Conservation (phyloP, 2,329 filamentous ascomycete species). For the Trichoderma polysporum region DNA sequence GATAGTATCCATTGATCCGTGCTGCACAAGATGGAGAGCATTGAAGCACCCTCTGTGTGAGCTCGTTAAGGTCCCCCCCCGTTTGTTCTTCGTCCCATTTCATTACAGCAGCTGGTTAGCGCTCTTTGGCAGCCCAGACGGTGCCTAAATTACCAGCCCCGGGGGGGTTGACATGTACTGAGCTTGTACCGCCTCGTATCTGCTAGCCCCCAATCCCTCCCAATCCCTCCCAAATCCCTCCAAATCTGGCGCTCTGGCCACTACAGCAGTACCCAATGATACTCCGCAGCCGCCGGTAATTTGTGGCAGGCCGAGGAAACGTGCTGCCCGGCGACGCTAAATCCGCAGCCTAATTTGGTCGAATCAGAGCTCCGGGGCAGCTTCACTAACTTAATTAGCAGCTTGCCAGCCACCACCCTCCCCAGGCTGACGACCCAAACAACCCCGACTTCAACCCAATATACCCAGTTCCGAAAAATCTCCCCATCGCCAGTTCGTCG, state of each 20-base stretch:
- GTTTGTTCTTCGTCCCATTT: background rate
- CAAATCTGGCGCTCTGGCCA: background rate
- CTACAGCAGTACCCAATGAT: background rate
- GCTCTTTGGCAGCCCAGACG: background rate
- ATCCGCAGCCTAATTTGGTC: slow-evolving; percentile 17
- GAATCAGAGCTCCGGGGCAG: slow-evolving; percentile 19
- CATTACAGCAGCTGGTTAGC: background rate
- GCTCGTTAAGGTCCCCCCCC: background rate
- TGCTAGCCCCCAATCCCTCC: background rate
- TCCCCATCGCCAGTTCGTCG: background rate
- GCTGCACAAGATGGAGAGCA: background rate
- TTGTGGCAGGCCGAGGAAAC: background rate
- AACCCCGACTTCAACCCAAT: slow-evolving; percentile 21
- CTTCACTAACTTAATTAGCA: slow-evolving; percentile 1
- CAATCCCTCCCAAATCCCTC: too few relatives aligned
- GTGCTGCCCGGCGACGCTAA: slow-evolving; percentile 16
- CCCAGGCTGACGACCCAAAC: slow-evolving; percentile 18
- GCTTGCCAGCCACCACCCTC: slow-evolving; percentile 11
- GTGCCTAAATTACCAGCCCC: slow-evolving; percentile 1
- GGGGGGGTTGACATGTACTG: background rate
- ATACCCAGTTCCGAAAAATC: slow-evolving; percentile 12
- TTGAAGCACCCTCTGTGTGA: background rate
- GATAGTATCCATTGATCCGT: background rate
- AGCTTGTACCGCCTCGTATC: background rate
- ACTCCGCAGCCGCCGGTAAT: slow-evolving; percentile 15